These are phyloP conservation scores for Suhomyces kilbournensis DNA, from an alignment of 805 yeast genomes.

Conservation along the genomic window DNA sequence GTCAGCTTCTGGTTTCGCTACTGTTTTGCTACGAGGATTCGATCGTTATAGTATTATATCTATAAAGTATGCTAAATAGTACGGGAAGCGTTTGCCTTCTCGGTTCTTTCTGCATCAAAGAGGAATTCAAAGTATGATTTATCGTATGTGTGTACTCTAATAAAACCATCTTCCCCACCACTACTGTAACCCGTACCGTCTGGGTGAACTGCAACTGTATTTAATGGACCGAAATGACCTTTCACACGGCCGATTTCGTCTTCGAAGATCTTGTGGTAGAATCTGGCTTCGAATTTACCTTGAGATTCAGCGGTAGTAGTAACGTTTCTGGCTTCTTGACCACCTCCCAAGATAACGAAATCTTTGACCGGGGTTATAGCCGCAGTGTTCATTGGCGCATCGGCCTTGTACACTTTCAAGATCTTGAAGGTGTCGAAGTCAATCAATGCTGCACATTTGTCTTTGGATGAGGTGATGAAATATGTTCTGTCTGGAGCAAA, in stretches of 20 bases:
- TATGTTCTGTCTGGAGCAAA: conserved; percentile 81
- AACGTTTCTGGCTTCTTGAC: conserved; percentile 98
- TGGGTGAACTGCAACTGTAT: conserved; percentile 91
- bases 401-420: conserved; percentile 75
- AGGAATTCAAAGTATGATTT: conserved; percentile 89
- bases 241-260: conserved; percentile 96
- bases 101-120: conserved; percentile 77
- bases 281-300: conserved; percentile 96
- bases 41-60: not conserved
- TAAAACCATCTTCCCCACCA: conserved; percentile 98
- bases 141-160: conserved; percentile 91
- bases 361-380: conserved; percentile 91
- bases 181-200: conserved; percentile 90
- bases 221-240: conserved; percentile 99
- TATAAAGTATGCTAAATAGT: conserved; percentile 3
- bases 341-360: conserved; percentile 93
- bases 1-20: not conserved
- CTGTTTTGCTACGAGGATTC: not conserved
- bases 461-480: conserved; percentile 90
- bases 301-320: conserved; percentile 93
- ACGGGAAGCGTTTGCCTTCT: conserved; percentile 44
- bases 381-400: conserved; percentile 94
- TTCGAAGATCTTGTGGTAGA: conserved; percentile 89
- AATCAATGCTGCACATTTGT: conserved; percentile 74
- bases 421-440: conserved; percentile 73